These are phyloP conservation scores for Picochlorum sp. DNA, from an alignment of 139 green algal species.

Conservation along the genomic window DNA sequence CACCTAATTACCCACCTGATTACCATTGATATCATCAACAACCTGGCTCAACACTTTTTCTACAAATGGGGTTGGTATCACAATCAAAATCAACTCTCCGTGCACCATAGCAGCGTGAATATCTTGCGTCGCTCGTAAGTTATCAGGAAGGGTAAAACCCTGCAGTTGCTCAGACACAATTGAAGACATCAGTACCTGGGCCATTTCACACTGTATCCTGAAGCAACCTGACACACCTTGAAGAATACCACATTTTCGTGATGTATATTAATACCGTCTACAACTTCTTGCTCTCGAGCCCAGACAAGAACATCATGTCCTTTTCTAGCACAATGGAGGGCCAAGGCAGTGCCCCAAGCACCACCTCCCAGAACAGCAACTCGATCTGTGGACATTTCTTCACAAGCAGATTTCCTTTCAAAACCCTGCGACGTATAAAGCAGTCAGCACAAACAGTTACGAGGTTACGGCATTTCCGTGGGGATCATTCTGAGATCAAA, in stretches of 20 bases:
- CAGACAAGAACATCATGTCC: constrained; percentile 61
- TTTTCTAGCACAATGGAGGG: constrained; percentile 48
- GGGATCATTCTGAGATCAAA: no score
- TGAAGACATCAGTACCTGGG: background rate
- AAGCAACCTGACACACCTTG: constrained; percentile 15
- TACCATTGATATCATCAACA: constrained; percentile 10
- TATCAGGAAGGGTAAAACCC: constrained; percentile 37
- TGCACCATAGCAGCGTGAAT: constrained; percentile 30
- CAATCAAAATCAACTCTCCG: constrained; percentile 65
- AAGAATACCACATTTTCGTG: constrained; percentile 56
- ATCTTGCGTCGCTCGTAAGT: constrained; percentile 39
- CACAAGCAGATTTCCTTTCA: background rate
- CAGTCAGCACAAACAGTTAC: background rate
- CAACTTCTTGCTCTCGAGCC: constrained; percentile 55
- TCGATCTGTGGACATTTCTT: background rate
- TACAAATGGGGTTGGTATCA: constrained; percentile 75
- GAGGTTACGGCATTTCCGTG: background rate
- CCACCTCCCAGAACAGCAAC: constrained; percentile 45
- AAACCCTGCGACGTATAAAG: background rate
- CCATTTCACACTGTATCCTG: no score
- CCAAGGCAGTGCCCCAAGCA: constrained; percentile 72
- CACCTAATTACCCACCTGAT: constrained; percentile 31
- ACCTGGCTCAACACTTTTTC: constrained; percentile 36
- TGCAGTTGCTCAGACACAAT: constrained; percentile 9
- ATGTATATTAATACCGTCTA: constrained; percentile 49